Conservation (phyloP, 106 monocot species). For the Dioscorea dumetorum region DNA sequence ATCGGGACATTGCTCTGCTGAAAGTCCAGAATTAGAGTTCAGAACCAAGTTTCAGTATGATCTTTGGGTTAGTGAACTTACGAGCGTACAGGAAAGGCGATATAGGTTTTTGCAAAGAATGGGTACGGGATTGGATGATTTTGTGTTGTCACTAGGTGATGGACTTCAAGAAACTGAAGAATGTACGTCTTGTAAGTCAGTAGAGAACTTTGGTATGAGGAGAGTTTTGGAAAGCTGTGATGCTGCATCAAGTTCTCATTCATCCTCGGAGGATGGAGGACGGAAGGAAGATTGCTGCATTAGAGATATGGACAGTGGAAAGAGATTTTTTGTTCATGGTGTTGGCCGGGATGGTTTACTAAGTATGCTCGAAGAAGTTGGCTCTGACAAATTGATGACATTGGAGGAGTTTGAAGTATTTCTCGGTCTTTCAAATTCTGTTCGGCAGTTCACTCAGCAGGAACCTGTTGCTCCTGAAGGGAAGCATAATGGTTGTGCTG, state of each 20-base stretch:
- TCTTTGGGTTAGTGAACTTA: slow-evolving; percentile 35
- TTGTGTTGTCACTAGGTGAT: neutral
- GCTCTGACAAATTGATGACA: slow-evolving; percentile 38
- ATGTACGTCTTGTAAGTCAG: neutral
- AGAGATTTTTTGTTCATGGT: slow-evolving; percentile 36
- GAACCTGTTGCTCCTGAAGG: slow-evolving; percentile 1
- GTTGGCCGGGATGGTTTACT: slow-evolving; percentile 21
- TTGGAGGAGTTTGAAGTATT: slow-evolving; percentile 44
- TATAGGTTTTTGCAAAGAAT: slow-evolving; percentile 31
- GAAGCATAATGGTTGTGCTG: neutral
- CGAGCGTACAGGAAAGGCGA: slow-evolving; percentile 51
- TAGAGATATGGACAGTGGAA: slow-evolving; percentile 51
- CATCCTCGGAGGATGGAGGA: neutral
- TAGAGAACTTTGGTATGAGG: neutral
- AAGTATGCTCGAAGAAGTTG: slow-evolving; percentile 43
- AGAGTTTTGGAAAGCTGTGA: slow-evolving; percentile 17
- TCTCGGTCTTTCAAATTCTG: slow-evolving; percentile 30
- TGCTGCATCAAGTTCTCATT: slow-evolving; percentile 13
- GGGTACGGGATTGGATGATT: slow-evolving; percentile 46
- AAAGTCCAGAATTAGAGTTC: slow-evolving; percentile 9
- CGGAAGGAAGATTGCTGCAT: slow-evolving; percentile 20
- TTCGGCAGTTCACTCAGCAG: slow-evolving; percentile 25
- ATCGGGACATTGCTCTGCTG: slow-evolving; percentile 1
- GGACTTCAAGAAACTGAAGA: slow-evolving; percentile 3
- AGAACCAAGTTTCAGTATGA: slow-evolving; percentile 18